Percentiles rank a stretch among this genome's conserved stretches.
These are phyloP conservation scores for Fusarium sp. DNA, from an alignment of 2,329 filamentous ascomycete genomes.

Conservation along the genomic window DNA sequence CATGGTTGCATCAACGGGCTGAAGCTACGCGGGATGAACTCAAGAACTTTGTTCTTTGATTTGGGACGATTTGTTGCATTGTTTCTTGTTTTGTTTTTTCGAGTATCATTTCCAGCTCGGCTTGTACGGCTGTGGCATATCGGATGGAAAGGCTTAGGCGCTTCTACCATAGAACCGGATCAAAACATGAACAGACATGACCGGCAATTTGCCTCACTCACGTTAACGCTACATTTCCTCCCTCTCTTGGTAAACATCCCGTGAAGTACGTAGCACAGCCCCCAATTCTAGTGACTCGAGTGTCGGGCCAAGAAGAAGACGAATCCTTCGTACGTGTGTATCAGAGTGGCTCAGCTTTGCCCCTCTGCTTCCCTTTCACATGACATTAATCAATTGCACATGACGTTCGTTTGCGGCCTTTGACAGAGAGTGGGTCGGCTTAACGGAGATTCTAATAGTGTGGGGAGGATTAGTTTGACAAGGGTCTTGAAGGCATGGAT, in stretches of 20 bases:
- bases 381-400: slow-evolving; percentile 35
- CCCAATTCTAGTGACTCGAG: slow-evolving; percentile 3
- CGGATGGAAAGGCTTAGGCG: slow-evolving; percentile 25
- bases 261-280: slow-evolving; percentile 23
- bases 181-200: slow-evolving; percentile 33
- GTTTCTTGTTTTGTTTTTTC: slow-evolving; percentile 19
- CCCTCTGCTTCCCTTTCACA: slow-evolving; percentile 31
- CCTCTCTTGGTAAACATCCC: slow-evolving; percentile 11
- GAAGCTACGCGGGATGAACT: slow-evolving; percentile 23
- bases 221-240: slow-evolving; percentile 2
- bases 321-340: slow-evolving; percentile 15
- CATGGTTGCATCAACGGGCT: slow-evolving; percentile 37
- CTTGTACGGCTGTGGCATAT: slow-evolving; percentile 12
- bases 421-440: slow-evolving; percentile 24
- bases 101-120: not conserved
- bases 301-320: slow-evolving; percentile 1
- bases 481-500: slow-evolving; percentile 6
- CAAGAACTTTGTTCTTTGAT: slow-evolving; percentile 21
- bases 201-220: slow-evolving; percentile 29
- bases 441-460: slow-evolving; percentile 9
- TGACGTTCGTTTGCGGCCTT: slow-evolving; percentile 27
- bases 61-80: slow-evolving; percentile 26
- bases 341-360: slow-evolving; percentile 28
- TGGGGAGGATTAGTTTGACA: slow-evolving; percentile 17
- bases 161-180: slow-evolving; percentile 26